These are phyloP conservation scores for Lathyrus sativus DNA, from an alignment of 306 rosid genomes.

Conservation along the genomic window DNA sequence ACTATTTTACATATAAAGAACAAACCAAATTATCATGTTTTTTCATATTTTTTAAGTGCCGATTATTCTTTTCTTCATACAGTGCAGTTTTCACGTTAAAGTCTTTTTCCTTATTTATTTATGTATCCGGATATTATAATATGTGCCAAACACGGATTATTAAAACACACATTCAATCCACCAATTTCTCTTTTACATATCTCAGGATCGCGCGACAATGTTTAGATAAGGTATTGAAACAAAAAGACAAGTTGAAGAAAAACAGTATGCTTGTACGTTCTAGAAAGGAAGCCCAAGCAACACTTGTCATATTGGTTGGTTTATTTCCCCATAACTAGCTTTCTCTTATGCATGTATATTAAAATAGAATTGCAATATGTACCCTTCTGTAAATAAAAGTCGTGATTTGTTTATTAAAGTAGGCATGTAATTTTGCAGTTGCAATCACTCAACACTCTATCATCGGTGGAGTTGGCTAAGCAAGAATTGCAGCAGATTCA, in stretches of 20 bases:
- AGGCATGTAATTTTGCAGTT: constrained; percentile 52
- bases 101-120: neutral
- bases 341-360: constrained; percentile 18
- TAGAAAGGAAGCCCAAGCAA: constrained; percentile 52
- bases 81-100: neutral
- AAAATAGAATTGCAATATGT: constrained; percentile 4
- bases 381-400: constrained; percentile 1
- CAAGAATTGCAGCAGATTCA: constrained; percentile 51
- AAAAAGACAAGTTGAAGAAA: constrained; percentile 44
- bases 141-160: neutral
- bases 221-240: constrained; percentile 54
- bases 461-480: constrained; percentile 59
- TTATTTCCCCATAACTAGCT: constrained; percentile 10
- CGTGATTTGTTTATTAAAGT: constrained; percentile 6
- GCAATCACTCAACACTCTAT: constrained; percentile 71
- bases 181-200: constrained; percentile 29
- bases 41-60: constrained; percentile 9
- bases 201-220: constrained; percentile 59
- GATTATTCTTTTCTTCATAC: constrained; percentile 17
- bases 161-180: neutral
- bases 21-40: neutral
- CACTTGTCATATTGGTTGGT: constrained; percentile 73
- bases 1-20: constrained; percentile 24
- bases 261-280: constrained; percentile 43
- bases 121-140: neutral